Base-by-base conservation (phyloP, 2,329 filamentous ascomycete species). In the Cladosporium sp. region DNA sequence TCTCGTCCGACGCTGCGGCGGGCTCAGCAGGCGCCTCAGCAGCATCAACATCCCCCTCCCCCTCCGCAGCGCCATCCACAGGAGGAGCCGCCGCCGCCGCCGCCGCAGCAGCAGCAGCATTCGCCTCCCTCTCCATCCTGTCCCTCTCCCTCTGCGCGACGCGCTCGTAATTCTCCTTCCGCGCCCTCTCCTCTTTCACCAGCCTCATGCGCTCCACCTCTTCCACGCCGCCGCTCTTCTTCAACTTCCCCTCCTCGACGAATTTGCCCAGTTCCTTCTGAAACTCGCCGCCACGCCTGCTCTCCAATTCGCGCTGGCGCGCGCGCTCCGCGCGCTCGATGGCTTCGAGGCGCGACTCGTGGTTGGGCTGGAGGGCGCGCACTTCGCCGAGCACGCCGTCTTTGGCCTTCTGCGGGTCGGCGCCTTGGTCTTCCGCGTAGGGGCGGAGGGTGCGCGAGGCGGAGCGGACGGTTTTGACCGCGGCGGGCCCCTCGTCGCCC, bases 291-390 rank as follows among this genome's bases (percentile, higher is more conserved):
- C 80, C 80, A 15, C 77, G 78, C 2, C 93, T 81, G 55, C 76
- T 85, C 66, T 89, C 87, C 1, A 99, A 79, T 66, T 99, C 93
- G 65, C 89, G 90, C 69, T 93, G 50, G 18, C 93, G 80, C 7
- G 90, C 79, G 72, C 91, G 93, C 72, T 97, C 93, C 0, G 93
- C 93, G n/a, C 93, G 84, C 68, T 97, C 91, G 58, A 99, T 99
- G 30, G 93, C 93, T 70, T 97, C 93, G 0, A 99, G 77, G 30
- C 93, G 81, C 59, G 88, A 84, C 68, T 96, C 90, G 68, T 99
- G 93, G 64, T 99, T 97, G 1, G 92, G 91, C 65, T 93, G 88
- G 40, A 99, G 74, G 3, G 93, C 93, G 38, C 93, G 84, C 39
- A 99, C 92, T 73, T 97, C 93, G 41, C 89, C 91, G 1, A 99